Evolutionary conservation across 305 asterid species (phyloP).

Genomic region (Nicotiana rustica): DNA sequence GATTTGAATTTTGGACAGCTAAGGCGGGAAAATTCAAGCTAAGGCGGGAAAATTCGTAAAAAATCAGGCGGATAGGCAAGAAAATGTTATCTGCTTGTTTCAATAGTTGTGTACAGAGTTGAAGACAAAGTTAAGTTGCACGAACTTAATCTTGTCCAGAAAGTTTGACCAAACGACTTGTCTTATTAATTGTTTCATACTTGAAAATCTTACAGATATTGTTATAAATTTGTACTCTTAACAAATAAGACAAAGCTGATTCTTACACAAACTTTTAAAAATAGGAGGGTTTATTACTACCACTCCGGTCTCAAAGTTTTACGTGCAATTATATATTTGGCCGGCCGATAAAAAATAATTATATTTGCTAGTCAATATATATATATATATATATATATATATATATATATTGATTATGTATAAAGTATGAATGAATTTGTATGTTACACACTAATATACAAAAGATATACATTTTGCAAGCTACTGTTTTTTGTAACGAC

Average conservation of each 20-base stretch:
- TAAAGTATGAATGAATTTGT: too few relatives aligned
- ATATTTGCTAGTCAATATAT: too few relatives aligned
- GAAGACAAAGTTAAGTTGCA: background rate
- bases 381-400: too few relatives aligned
- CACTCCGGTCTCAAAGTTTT: background rate
- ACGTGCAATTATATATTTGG: too few relatives aligned
- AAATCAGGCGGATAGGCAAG: background rate
- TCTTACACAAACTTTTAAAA: background rate
- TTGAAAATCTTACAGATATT: background rate
- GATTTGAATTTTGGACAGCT: too few relatives aligned
- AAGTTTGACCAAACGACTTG: background rate
- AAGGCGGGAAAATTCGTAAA: too few relatives aligned
- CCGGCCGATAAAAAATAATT: too few relatives aligned
- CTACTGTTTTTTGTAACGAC: too few relatives aligned
- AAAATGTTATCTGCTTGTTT: slow-evolving; percentile 8
- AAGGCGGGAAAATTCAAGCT: too few relatives aligned
- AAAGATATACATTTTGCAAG: too few relatives aligned
- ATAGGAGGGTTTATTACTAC: background rate
- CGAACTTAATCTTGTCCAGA: background rate
- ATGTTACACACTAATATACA: too few relatives aligned
- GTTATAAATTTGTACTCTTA: background rate
- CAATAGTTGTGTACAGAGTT: background rate
- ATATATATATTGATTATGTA: too few relatives aligned
- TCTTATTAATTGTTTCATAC: slow-evolving; percentile 16
- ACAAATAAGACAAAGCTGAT: slow-evolving; percentile 28